Conservation (phyloP, 179 eudicot genomes). For the Beta macrorhiza region DNA sequence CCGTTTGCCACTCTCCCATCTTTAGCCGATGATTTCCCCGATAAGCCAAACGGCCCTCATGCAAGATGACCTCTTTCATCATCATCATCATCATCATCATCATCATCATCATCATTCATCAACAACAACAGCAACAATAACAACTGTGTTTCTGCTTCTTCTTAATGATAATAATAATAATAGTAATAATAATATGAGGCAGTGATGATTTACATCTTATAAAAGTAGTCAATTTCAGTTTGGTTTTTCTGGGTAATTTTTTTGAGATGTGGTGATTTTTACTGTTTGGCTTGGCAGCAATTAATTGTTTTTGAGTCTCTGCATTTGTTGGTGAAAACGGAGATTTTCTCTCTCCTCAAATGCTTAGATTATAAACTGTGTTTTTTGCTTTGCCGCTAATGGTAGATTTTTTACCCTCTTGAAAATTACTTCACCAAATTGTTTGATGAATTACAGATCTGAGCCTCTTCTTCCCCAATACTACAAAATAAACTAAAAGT, state of each 20-base stretch:
- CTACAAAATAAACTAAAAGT: too few relatives aligned
- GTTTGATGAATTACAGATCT: conserved; percentile 19
- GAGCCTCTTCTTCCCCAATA: not conserved
- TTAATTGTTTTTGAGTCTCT: not conserved
- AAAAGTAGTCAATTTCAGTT: conserved; percentile 2
- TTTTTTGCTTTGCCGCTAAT: not conserved
- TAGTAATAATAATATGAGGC: conserved; percentile 13
- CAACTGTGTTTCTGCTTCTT: too few relatives aligned
- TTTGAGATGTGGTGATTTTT: not conserved
- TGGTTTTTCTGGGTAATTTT: conserved; percentile 7
- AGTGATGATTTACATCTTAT: not conserved
- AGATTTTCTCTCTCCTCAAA: not conserved
- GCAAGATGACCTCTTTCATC: not conserved
- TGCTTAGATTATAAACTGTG: not conserved
- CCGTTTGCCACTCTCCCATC: conserved; percentile 18
- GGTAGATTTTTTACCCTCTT: not conserved
- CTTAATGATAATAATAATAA: not conserved
- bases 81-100: conserved; percentile 2
- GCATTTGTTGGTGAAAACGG: not conserved
- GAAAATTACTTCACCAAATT: conserved; percentile 6
- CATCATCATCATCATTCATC: not conserved
- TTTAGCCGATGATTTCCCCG: conserved; percentile 8
- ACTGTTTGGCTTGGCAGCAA: conserved; percentile 6
- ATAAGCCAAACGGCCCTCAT: conserved; percentile 12
- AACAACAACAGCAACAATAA: not conserved